phyloP scores from a whole-genome alignment of 495 filamentous ascomycete species.

The Podospora australis region DNA sequence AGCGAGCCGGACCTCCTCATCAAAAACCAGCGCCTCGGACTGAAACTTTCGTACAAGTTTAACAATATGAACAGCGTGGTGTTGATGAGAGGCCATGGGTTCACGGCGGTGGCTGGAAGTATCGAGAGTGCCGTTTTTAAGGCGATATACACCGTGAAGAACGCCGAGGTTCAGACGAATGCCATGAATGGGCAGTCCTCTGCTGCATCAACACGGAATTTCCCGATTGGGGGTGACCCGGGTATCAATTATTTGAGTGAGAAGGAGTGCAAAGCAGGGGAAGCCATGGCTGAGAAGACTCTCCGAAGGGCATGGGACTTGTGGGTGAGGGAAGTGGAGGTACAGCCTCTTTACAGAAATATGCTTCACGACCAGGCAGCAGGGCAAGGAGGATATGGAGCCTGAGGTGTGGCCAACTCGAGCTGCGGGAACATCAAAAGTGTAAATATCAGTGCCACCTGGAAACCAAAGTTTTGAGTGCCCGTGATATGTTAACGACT shows the following conservation, averaged over 20 bases:
- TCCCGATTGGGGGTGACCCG: background rate
- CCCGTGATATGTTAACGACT: too few species aligned
- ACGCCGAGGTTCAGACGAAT: slow-evolving; percentile 35
- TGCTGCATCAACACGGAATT: slow-evolving; percentile 1
- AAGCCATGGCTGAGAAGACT: slow-evolving; percentile 19
- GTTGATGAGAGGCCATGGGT: slow-evolving; percentile 46
- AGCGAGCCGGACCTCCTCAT: slow-evolving; percentile 35
- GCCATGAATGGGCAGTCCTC: slow-evolving; percentile 19
- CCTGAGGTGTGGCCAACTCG: too few species aligned
- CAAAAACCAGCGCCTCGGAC: slow-evolving; percentile 27
- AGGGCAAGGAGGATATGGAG: too few species aligned
- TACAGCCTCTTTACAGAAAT: slow-evolving; percentile 2
- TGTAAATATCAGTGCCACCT: too few species aligned
- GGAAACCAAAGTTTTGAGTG: too few species aligned
- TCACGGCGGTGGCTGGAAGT: slow-evolving; percentile 31
- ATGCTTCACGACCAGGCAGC: too few species aligned
- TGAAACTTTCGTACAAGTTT: slow-evolving; percentile 21
- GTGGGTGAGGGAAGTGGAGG: slow-evolving; percentile 38
- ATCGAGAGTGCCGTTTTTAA: slow-evolving; percentile 37
- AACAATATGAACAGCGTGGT: slow-evolving; percentile 29
- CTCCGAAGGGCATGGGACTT: slow-evolving; percentile 33
- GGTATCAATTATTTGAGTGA: slow-evolving; percentile 22
- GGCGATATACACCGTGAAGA: slow-evolving; percentile 42
- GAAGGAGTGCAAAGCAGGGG: slow-evolving; percentile 18
- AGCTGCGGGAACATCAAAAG: too few species aligned